Evolutionary conservation across 345 rosid genomes (phyloP).

Genomic region (Lepidium africanum): DNA sequence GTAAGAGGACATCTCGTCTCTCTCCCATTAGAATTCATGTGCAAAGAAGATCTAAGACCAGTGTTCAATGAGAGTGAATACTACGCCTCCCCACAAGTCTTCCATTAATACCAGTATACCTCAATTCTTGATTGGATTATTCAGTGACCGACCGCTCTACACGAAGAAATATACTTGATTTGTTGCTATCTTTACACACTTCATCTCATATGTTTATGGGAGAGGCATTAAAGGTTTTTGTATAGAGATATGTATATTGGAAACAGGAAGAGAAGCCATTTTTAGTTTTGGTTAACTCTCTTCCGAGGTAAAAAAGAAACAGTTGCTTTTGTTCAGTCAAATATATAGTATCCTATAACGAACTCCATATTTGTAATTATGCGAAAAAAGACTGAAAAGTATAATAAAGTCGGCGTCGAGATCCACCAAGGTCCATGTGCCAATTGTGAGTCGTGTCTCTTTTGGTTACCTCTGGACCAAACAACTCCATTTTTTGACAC

Average conservation of each 20-base stretch:
- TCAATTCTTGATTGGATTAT: background rate
- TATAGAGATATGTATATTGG: constrained; percentile 19
- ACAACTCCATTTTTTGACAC: constrained; percentile 7
- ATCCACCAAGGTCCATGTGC: constrained; percentile 13
- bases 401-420: background rate
- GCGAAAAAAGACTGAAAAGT: background rate
- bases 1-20: constrained; percentile 87
- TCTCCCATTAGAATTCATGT: constrained; percentile 90
- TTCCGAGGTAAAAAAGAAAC: constrained; percentile 15
- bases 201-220: constrained; percentile 3
- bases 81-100: constrained; percentile 91
- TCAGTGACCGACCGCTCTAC: background rate
- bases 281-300: constrained; percentile 20
- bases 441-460: background rate
- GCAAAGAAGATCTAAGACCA: constrained; percentile 87
- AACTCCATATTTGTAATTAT: background rate
- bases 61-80: constrained; percentile 92
- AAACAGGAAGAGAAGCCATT: constrained; percentile 7
- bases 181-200: background rate
- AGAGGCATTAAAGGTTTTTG: constrained; percentile 10
- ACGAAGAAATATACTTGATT: constrained; percentile 7
- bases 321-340: background rate
- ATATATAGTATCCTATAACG: background rate
- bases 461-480: background rate
- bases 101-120: constrained; percentile 39